Conservation (phyloP, 768 basidiomycete species). For the Boletus edulis region DNA sequence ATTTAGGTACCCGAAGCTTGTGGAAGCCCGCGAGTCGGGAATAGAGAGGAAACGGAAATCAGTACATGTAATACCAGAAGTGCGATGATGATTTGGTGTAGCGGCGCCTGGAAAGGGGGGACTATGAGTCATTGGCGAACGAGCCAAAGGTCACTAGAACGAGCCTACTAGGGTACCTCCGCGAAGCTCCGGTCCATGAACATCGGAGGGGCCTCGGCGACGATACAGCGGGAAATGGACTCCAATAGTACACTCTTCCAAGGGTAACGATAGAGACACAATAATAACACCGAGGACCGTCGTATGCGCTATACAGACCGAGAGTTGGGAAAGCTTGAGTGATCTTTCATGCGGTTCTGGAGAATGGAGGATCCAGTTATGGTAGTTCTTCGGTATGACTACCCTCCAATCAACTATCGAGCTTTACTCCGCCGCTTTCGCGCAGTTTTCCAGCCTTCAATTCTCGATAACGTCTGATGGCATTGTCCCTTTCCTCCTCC, state of each 20-base stretch:
- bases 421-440: slow-evolving; percentile 11
- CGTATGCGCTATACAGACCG: background rate
- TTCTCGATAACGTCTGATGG: slow-evolving; percentile 63
- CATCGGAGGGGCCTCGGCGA: background rate
- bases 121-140: slow-evolving; percentile 1
- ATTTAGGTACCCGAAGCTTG: slow-evolving; percentile 11
- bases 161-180: background rate
- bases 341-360: no score
- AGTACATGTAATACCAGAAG: slow-evolving; percentile 4
- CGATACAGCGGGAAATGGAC: background rate
- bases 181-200: background rate
- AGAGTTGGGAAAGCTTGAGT: background rate
- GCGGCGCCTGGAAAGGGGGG: slow-evolving; percentile 2
- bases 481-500: slow-evolving; percentile 72
- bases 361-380: slow-evolving; percentile 5
- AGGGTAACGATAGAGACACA: slow-evolving; percentile 4
- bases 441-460: slow-evolving; percentile 52
- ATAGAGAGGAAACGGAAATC: slow-evolving; percentile 18
- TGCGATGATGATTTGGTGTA: background rate
- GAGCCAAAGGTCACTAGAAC: background rate
- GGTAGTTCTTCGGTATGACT: slow-evolving; percentile 5
- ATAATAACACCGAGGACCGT: slow-evolving; percentile 3
- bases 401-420: slow-evolving; percentile 5
- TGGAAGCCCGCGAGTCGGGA: slow-evolving; percentile 15
- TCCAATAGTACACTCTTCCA: background rate